Base-by-base conservation (phyloP, 495 filamentous ascomycete genomes). In the Aspergillus indologenus region DNA sequence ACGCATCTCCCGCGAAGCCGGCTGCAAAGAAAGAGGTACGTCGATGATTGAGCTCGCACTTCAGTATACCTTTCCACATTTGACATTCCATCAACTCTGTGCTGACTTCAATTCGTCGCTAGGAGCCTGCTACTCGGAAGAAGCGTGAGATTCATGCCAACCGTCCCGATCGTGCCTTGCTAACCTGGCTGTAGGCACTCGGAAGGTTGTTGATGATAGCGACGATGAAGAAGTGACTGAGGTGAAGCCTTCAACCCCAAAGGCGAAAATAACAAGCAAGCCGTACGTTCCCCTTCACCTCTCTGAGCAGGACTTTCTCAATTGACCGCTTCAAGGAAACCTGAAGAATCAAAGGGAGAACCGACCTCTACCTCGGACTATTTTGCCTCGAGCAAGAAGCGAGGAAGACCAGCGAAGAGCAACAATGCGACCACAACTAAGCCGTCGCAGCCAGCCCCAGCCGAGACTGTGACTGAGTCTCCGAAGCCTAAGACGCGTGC, bases 131-230 rank as follows among this genome's bases (percentile, higher is more conserved):
- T 43, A 52, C 67, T n/a, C 70, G 74, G 40, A 76, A 71, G 58
- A 73, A 70, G 60, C 73, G 77, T 79, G 77, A 53, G 75, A 9
- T 29, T 43, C 15, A 11, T 50, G 19, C 31, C 3, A 11, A 19
- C 43, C 26, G 15, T 45, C 50, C 40, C 24, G 1, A 15, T 3
- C 18, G 20, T 43, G 8, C 7, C 18, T 60, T 63, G 68, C 68
- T 70, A 1, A 29, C 50, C 5, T 48, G 22, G 21, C 22, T 40
- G 20, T 58, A 89, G 85, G 83, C 56, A 81, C 76, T 49, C 82
- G 88, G 44, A 90, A 90, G 65, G 81, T 92, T 22, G 74, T 92
- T 31, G 86, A 89, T 61, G 89, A 91, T 53, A 90, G 87, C 64
- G 87, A 90, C 44, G 89, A 92, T 2, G 87, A 85, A 1, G 78